These are phyloP conservation scores for Monosporascus sp. DNA, from an alignment of 2,329 filamentous ascomycete species.

Conservation along the genomic window DNA sequence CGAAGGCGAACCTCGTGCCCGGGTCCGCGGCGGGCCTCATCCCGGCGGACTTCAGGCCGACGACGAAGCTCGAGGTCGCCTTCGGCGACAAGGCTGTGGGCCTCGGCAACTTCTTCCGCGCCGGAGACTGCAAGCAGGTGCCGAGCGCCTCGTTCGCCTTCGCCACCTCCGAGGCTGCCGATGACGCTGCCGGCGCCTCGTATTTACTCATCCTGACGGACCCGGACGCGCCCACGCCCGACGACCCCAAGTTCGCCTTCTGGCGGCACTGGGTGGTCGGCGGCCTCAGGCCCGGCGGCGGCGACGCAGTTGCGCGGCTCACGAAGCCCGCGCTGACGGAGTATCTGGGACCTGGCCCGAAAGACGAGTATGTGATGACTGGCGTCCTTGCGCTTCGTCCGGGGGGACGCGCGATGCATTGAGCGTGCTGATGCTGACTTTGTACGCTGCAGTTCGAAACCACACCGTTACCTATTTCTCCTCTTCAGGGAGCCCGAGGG, in stretches of 20 bases:
- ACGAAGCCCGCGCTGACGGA: constrained; percentile 29
- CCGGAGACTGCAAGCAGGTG: constrained; percentile 29
- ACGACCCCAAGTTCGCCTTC: constrained; percentile 49
- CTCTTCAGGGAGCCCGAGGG: constrained; percentile 36
- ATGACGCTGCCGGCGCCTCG: constrained; percentile 20
- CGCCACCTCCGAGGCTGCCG: constrained; percentile 25
- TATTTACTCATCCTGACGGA: constrained; percentile 48
- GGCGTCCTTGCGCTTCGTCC: too few species aligned
- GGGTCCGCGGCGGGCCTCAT: constrained; percentile 36
- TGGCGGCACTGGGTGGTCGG: constrained; percentile 50
- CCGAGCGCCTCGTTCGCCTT: constrained; percentile 34
- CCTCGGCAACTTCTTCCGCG: constrained; percentile 36
- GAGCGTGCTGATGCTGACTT: background rate
- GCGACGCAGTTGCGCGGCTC: constrained; percentile 25
- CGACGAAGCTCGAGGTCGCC: constrained; percentile 32
- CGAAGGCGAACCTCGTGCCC: constrained; percentile 34
- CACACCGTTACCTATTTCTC: constrained; percentile 43
- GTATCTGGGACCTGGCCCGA: constrained; percentile 40
- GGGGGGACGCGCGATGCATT: too few species aligned
- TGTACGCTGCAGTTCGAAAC: constrained; percentile 33
- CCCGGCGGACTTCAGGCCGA: constrained; percentile 36
- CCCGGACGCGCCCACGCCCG: constrained; percentile 50
- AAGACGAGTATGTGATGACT: constrained; percentile 35
- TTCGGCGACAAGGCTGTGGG: constrained; percentile 29
- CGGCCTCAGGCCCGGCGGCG: constrained; percentile 29